Base-by-base conservation (phyloP, 2,329 filamentous ascomycete species). In the Chlorencoelia australis region DNA sequence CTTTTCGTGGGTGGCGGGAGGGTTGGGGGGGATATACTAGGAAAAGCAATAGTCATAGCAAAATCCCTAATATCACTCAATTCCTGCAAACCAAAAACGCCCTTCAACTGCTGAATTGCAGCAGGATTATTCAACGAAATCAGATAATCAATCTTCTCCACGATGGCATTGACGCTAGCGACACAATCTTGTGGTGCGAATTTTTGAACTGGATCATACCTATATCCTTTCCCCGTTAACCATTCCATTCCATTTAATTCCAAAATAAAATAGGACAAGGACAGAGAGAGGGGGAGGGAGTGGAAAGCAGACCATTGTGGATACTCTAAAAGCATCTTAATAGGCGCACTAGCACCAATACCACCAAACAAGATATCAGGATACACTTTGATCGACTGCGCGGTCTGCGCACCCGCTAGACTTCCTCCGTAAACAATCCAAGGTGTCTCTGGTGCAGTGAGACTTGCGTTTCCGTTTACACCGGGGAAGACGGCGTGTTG, bases 161-260 rank as follows among this genome's bases (percentile, higher is more conserved):
- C 49, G 31, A 70, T 69, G 17, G 53, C 54, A 45, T 67, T 65
- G 46, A 70, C 63, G 22, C 66, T 63, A 3, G 60, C 56, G 5
- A 70, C 57, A 38, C 67, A 70, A 43, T 70, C 67, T 35, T 64
- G 57, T 0, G 67, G 67, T 0, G 57, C 67, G 37, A 59, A 67
- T 43, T 65, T 67, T 35, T 67, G 62, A 21, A 70, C 66, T 0
- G 67, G 65, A 28, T 60, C 46, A 42, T 70, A 52, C 49, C 49
- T 52, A 18, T n/a, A n/a, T n/a, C n/a, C n/a, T n/a, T n/a, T n/a
- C n/a, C n/a, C n/a, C n/a, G n/a, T 15, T 13, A 14, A n/a, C 8
- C 4, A 20, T 39, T 11, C 29, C 6, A 19, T 16, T 17, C 27
- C 13, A 16, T n/a, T n/a, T n/a, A n/a, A n/a, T n/a, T n/a, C n/a